Evolutionary conservation across 2,329 filamentous ascomycete species (phyloP).

Genomic region (Lachnellula subtilissima): DNA sequence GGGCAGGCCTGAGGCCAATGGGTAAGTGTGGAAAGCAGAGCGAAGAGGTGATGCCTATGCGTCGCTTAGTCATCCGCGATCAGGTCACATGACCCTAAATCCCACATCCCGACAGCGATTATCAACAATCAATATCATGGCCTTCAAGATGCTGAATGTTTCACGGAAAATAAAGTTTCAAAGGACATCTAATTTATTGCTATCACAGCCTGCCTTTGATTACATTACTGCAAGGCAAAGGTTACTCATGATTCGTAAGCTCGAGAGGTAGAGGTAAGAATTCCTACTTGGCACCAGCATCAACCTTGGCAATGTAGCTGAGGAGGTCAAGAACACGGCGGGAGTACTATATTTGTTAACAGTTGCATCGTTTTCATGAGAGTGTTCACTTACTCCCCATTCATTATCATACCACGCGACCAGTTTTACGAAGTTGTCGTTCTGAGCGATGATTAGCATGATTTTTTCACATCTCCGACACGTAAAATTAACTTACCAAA

Average conservation of each 20-base stretch:
- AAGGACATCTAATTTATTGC: neutral
- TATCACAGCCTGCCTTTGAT: slow-evolving; percentile 30
- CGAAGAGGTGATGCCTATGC: too few species aligned
- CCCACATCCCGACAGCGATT: too few species aligned
- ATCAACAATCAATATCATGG: too few species aligned
- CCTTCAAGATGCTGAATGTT: too few species aligned
- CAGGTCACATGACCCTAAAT: too few species aligned
- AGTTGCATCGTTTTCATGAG: too few species aligned
- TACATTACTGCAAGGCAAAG: slow-evolving; percentile 27
- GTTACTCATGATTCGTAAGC: slow-evolving; percentile 14
- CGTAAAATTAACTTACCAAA: slow-evolving; percentile 40
- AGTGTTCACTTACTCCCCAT: slow-evolving; percentile 58
- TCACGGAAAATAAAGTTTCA: neutral
- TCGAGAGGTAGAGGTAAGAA: slow-evolving; percentile 9
- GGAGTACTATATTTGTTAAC: slow-evolving; percentile 56
- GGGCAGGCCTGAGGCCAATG: too few species aligned
- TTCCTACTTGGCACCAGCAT: slow-evolving; percentile 40
- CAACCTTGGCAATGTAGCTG: slow-evolving; percentile 74
- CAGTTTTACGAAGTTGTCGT: slow-evolving; percentile 98
- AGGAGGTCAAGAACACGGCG: slow-evolving; percentile 85
- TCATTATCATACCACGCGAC: slow-evolving; percentile 98
- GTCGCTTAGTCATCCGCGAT: too few species aligned
- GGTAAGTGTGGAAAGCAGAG: too few species aligned
- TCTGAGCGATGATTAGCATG: slow-evolving; percentile 35
- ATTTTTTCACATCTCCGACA: neutral